Evolutionary conservation across 2,329 filamentous ascomycete genomes (phyloP), one percentile per base, ranked within the genome.

Genomic region (Aspergillus hiratsukae): DNA sequence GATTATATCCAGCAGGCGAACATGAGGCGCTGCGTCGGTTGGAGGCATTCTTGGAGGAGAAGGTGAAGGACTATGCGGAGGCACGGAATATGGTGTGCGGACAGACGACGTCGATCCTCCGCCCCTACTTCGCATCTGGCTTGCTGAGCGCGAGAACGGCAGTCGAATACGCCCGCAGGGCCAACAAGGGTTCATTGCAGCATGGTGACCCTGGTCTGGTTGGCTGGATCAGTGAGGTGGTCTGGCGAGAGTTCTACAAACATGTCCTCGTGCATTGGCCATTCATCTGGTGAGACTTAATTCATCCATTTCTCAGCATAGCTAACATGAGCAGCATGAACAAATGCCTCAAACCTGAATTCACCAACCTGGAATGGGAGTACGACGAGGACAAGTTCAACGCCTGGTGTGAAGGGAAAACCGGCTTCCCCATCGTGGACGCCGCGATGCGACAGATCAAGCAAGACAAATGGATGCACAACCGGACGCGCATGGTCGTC

Each of bases 171-270:
- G 89, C 90, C 0, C 80, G 83, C 31, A 81, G 85, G 54, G 74
- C 77, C 29, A 89, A 90, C 65, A 84, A 77, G 27, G 70, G 78
- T 29, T 79, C 84, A 56, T 79, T 96, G 1, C 83, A 91, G 58
- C 83, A 78, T 1, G 87, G 88, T 0, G 80, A 82, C 21, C 73
- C 83, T 17, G 89, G 89, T 0, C 87, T 89, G 55, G 78, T 82
- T 51, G 79, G 80, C 0, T 95, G 90, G 90, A 90, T 94, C 61
- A 86, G 86, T 53, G 90, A 95, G 71, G 80, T 95, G 3, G 90
- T 89, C 0, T 94, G 90, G 90, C 80, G 90, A 14, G 90, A 95
- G 66, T 95, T 95, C 67, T 95, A 95, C 75, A 90, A 87, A 66
- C 89, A 94, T 69, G 89, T 96, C 3, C 75, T 96, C 4, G 89